Evolutionary conservation across 1,139 yeast species (phyloP), one percentile per base, ranked within the genome.

Genomic region (Spathaspora sp.): DNA sequence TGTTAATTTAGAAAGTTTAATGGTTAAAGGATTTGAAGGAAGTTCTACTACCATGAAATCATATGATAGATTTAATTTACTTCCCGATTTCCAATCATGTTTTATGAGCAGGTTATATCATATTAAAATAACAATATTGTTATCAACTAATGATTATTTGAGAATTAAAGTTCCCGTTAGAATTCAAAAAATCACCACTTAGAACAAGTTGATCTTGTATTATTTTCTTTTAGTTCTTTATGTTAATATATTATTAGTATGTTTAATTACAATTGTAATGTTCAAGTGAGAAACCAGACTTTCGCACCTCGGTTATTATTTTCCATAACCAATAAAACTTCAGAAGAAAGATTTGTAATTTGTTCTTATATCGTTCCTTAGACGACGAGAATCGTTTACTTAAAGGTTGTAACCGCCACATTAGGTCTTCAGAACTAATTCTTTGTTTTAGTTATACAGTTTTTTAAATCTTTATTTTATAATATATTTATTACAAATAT

Each of bases 21-120:
- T 36, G 2, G 24, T 51, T 26, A 56, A 53, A 42, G 51, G 56
- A 4, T n/a, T 45, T 34, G 46, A 38, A 11, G 18, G 39, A 5
- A 37, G 41, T 9, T 17, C 26, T 8, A 38, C 33, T 7, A 16
- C 5, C 2, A 18, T 10, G 13, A 49, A 44, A 11, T 49, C 55
- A 1, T 54, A 47, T 41, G 56, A 59, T 38, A 36, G 44, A 2
- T 61, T 67, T 45, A 63, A 66, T 27, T 59, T 73, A 24, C 67
- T 70, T 2, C 78, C 78, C 1, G 67, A 64, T 44, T 73, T 73
- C 56, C 78, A 73, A 52, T 56, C 63, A 9, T 73, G 78, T 49
- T 57, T 63, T 44, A 47, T 71, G 51, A 59, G 67, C 1, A 54
- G 78, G 43, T 45, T 71, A 13, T 73, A 73, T 51, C 70, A 68